These are phyloP conservation scores for Areca catechu DNA, from an alignment of 176 grass and related monocot genomes.

Conservation along the genomic window DNA sequence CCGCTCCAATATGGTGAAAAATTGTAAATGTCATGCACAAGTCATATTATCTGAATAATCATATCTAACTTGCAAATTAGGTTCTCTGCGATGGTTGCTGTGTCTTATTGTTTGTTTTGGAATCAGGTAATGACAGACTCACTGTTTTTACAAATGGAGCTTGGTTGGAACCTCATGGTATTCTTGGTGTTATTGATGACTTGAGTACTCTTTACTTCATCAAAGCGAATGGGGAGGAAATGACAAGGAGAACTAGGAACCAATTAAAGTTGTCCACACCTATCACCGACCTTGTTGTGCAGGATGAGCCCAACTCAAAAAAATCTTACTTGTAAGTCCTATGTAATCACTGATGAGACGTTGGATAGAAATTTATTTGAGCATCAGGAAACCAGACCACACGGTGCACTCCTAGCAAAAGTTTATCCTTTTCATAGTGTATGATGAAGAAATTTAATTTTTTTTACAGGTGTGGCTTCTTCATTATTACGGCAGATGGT, in stretches of 20 bases:
- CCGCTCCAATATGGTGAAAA: too few relatives aligned
- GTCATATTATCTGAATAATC: too few relatives aligned
- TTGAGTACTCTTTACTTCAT: slow-evolving; percentile 62
- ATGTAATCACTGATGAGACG: neutral
- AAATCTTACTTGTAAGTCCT: slow-evolving; percentile 40
- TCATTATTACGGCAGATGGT: slow-evolving; percentile 60
- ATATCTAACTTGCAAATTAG: neutral
- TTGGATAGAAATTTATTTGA: too few relatives aligned
- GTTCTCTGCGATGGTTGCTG: neutral
- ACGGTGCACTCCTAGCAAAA: too few relatives aligned
- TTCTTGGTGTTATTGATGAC: slow-evolving; percentile 66
- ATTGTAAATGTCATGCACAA: too few relatives aligned
- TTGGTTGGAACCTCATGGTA: slow-evolving; percentile 68
- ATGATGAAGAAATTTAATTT: slow-evolving; percentile 25
- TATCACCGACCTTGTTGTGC: slow-evolving; percentile 38
- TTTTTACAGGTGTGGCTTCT: slow-evolving; percentile 49
- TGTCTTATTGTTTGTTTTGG: slow-evolving; percentile 37
- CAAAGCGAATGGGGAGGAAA: slow-evolving; percentile 62
- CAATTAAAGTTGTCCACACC: slow-evolving; percentile 63
- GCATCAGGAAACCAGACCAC: too few relatives aligned
- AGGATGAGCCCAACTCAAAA: slow-evolving; percentile 31
- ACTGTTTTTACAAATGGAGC: slow-evolving; percentile 52
- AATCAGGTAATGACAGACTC: slow-evolving; percentile 61
- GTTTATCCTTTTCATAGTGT: slow-evolving; percentile 17
- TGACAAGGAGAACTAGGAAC: slow-evolving; percentile 54